Evolutionary conservation across 495 filamentous ascomycete species (phyloP).

Genomic region (Chaetomium tenue): DNA sequence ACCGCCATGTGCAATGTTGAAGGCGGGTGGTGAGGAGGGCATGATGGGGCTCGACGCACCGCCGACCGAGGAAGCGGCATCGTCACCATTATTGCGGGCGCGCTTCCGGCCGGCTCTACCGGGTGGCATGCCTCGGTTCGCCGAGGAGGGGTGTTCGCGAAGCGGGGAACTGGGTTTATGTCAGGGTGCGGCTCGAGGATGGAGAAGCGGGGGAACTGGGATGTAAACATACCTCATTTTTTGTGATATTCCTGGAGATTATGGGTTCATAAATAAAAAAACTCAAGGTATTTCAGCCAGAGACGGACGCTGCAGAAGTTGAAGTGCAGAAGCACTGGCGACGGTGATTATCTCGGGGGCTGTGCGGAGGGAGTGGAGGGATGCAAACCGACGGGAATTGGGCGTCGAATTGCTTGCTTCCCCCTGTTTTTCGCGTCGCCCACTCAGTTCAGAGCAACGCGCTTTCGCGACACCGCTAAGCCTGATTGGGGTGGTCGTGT

Average conservation of each 20-base stretch:
- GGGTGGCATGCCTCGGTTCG: conserved; percentile 69
- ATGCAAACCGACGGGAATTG: conserved; percentile 9
- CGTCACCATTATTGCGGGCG: conserved; percentile 72
- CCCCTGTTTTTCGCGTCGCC: conserved; percentile 30
- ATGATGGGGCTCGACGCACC: conserved; percentile 57
- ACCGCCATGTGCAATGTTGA: conserved; percentile 52
- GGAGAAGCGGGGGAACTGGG: too few relatives aligned
- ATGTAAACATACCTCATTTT: conserved; percentile 42
- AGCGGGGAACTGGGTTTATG: conserved; percentile 66
- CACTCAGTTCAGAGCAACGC: conserved; percentile 24
- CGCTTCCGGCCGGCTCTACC: conserved; percentile 69
- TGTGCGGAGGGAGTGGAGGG: not conserved
- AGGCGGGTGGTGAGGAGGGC: conserved; percentile 52
- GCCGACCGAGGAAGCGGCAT: conserved; percentile 61
- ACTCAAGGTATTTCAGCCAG: not conserved
- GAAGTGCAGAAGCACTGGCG: not conserved
- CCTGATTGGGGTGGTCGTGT: conserved; percentile 36
- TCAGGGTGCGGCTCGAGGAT: not conserved
- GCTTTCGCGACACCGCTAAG: conserved; percentile 33
- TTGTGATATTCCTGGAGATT: not conserved
- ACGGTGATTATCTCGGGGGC: not conserved
- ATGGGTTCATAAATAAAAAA: not conserved
- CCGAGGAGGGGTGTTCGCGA: conserved; percentile 77
- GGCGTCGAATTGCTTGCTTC: conserved; percentile 1
- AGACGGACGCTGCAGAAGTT: not conserved